Evolutionary conservation across 495 filamentous ascomycete genomes (phyloP).

Genomic region (Penicillium alfredii): DNA sequence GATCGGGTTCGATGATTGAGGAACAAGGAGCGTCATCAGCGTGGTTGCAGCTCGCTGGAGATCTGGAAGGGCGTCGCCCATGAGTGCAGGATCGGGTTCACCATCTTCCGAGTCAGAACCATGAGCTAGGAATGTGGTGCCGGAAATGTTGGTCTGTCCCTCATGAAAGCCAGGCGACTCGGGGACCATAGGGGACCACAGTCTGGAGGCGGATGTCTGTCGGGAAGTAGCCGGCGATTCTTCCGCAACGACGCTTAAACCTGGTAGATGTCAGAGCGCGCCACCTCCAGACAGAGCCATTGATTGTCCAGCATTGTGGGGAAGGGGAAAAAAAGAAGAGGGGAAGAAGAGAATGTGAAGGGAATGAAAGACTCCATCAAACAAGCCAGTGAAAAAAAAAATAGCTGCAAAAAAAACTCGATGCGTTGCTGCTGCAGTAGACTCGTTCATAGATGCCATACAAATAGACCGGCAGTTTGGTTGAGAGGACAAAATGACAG

Average conservation of each 20-base stretch:
- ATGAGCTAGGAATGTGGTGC: conserved; percentile 30
- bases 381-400: not conserved
- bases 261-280: conserved; percentile 12
- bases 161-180: conserved; percentile 26
- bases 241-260: conserved; percentile 11
- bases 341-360: not conserved
- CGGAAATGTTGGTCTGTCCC: conserved; percentile 35
- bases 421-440: not conserved
- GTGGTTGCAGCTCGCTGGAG: conserved; percentile 23
- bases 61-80: conserved; percentile 32
- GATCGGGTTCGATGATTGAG: conserved; percentile 15
- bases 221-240: conserved; percentile 6
- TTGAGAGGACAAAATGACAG: too few relatives aligned
- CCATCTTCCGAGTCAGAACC: conserved; percentile 22
- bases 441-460: too few relatives aligned
- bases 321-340: conserved; percentile 9
- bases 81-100: conserved; percentile 20
- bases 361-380: not conserved
- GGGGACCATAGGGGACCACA: conserved; percentile 9
- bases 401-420: not conserved
- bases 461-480: too few relatives aligned
- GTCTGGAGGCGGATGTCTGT: conserved; percentile 1
- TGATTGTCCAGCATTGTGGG: too few relatives aligned
- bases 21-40: conserved; percentile 25
- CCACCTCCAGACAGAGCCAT: too few relatives aligned